Evolutionary conservation across 768 basidiomycete species (phyloP), one percentile per base, ranked within the genome.

Genomic region (Collybia sp.): DNA sequence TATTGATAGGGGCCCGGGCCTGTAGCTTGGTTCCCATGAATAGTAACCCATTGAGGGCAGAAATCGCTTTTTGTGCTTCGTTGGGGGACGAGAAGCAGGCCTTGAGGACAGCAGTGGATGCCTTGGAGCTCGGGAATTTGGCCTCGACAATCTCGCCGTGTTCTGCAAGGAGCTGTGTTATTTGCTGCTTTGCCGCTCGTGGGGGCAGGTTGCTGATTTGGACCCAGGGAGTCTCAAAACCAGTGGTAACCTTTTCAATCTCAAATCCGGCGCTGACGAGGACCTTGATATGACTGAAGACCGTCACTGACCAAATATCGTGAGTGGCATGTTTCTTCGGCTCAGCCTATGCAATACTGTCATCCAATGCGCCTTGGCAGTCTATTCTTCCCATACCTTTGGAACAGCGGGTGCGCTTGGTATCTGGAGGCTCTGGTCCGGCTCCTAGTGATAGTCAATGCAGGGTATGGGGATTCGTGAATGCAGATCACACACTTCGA

Each of bases 211-310:
- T 76, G 4, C 68, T 66, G 1, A 91, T 50, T 32, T 72, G 65
- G 8, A 89, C 56, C 68, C 78, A 80, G 5, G 73, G 75, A 0
- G 82, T 82, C 54, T 92, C 88, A 35, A 88, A 83, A 1, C 82
- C 82, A 1, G 87, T 88, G 6, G 61, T 60, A 5, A 89, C 58
- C 0, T 77, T 70, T 18, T 67, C 59, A 2, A 90, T 71, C 1
- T 70, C 68, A 39, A 86, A 85, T 0, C 89, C 88, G 0, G 77
- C 59, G 30, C 74, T 74, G 39, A 88, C 66, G 16, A 68, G 75
- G 15, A 83, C 74, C 42, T 67, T 71, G 16, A 76, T 80, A 44
- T 83, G 74, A 32, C 80, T 75, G 35, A 80, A 69, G 6, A 85
- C 57, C 0, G 60, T 68, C 11, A 73, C 40, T 11, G 46, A 48